These are phyloP conservation scores for Ganoderma leucocontextum DNA, from an alignment of 1,284 basidiomycete species.

Conservation along the genomic window DNA sequence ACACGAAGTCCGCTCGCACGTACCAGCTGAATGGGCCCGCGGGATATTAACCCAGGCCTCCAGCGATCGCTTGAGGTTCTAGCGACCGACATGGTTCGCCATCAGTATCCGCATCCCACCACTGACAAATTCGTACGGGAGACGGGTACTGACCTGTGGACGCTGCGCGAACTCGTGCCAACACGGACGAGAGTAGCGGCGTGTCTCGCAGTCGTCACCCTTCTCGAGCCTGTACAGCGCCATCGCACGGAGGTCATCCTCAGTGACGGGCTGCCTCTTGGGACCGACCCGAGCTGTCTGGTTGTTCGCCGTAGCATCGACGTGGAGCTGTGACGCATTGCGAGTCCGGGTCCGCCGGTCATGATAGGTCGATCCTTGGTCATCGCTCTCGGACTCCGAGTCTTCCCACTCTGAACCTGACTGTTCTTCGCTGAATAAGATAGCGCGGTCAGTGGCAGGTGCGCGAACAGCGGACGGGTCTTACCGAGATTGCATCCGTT, in stretches of 20 bases:
- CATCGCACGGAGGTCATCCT: neutral
- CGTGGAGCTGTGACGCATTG: too few species aligned
- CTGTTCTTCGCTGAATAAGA: neutral
- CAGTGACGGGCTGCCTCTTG: neutral
- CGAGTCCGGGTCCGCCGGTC: too few species aligned
- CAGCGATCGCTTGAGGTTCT: neutral
- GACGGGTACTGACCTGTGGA: neutral
- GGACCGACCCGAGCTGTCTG: neutral
- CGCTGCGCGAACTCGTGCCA: constrained; percentile 2
- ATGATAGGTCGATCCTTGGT: neutral
- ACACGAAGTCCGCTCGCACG: neutral
- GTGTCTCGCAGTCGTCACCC: neutral
- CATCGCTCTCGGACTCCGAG: neutral
- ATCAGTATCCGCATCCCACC: too few species aligned
- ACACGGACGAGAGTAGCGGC: neutral
- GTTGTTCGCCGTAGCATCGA: neutral
- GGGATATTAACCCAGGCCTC: neutral
- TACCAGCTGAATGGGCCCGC: neutral
- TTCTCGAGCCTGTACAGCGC: neutral
- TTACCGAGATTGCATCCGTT: neutral
- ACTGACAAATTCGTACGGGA: too few species aligned
- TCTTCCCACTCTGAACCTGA: neutral
- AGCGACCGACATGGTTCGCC: neutral
- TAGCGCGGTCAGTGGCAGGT: neutral
- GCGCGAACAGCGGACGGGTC: neutral